Evolutionary conservation across 768 basidiomycete species (phyloP).

Genomic region (Boletus rufocinnamomeus): DNA sequence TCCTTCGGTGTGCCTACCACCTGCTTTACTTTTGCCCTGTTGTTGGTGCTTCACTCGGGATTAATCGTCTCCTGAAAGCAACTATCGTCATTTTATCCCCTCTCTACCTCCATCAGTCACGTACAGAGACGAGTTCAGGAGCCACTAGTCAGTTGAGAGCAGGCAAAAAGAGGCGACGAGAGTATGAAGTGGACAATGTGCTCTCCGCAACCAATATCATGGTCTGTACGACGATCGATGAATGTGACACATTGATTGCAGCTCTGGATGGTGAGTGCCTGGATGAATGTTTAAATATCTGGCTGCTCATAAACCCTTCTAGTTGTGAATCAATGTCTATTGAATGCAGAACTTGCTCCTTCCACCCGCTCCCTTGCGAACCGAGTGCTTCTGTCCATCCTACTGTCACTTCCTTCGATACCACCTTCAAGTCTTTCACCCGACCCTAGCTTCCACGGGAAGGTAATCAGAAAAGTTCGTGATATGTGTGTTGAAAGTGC

Average conservation of each 20-base stretch:
- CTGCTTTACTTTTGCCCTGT: slow-evolving; percentile 47
- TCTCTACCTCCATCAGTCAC: slow-evolving; percentile 46
- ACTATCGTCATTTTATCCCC: slow-evolving; percentile 50
- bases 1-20: slow-evolving; percentile 47
- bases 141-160: slow-evolving; percentile 43
- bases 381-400: slow-evolving; percentile 58
- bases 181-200: slow-evolving; percentile 75
- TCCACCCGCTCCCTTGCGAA: slow-evolving; percentile 59
- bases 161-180: slow-evolving; percentile 68
- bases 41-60: slow-evolving; percentile 48
- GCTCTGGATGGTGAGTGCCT: slow-evolving; percentile 59
- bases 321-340: slow-evolving; percentile 55
- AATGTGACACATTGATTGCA: slow-evolving; percentile 52
- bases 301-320: slow-evolving; percentile 10
- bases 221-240: slow-evolving; percentile 50
- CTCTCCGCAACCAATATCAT: slow-evolving; percentile 53
- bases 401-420: slow-evolving; percentile 57
- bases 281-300: not conserved
- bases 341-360: slow-evolving; percentile 50
- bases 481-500: slow-evolving; percentile 49
- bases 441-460: slow-evolving; percentile 49
- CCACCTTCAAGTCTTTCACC: slow-evolving; percentile 55
- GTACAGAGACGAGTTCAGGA: slow-evolving; percentile 27
- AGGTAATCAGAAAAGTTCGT: slow-evolving; percentile 49
- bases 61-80: slow-evolving; percentile 56